These are phyloP conservation scores for Wickerhamiella australiensis DNA, from an alignment of 805 yeast species.

Conservation along the genomic window DNA sequence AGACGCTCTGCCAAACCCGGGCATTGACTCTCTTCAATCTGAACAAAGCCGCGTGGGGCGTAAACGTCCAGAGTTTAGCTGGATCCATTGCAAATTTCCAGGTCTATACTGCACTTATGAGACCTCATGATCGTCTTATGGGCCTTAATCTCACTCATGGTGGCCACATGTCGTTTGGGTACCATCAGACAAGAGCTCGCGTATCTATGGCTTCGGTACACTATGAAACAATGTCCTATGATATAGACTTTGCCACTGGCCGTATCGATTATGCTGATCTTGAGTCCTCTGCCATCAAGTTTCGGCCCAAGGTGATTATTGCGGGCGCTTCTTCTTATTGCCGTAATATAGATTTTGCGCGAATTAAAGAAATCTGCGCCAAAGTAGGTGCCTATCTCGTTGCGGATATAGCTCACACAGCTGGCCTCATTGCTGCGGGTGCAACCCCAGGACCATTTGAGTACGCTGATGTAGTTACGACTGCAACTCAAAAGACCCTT, in stretches of 20 bases:
- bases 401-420: constrained; percentile 97
- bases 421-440: constrained; percentile 90
- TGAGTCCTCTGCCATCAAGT: constrained; percentile 76
- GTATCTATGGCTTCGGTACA: constrained; percentile 92
- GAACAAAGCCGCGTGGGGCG: constrained; percentile 84
- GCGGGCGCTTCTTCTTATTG: constrained; percentile 99
- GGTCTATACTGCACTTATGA: constrained; percentile 88
- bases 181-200: constrained; percentile 85
- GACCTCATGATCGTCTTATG: constrained; percentile 94
- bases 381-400: constrained; percentile 91
- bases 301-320: constrained; percentile 90
- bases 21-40: constrained; percentile 81
- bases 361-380: constrained; percentile 90
- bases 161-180: constrained; percentile 97
- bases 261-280: constrained; percentile 90
- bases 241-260: constrained; percentile 84
- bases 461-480: constrained; percentile 93
- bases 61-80: constrained; percentile 88
- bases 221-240: constrained; percentile 97
- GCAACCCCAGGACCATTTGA: constrained; percentile 94
- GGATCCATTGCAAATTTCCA: constrained; percentile 97
- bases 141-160: constrained; percentile 97
- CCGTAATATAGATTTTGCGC: constrained; percentile 86
- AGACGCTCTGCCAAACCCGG: constrained; percentile 80
- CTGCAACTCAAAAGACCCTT: constrained; percentile 95